Evolutionary conservation across 257 asterid species (phyloP).

Genomic region (Nicotiana attenuata): DNA sequence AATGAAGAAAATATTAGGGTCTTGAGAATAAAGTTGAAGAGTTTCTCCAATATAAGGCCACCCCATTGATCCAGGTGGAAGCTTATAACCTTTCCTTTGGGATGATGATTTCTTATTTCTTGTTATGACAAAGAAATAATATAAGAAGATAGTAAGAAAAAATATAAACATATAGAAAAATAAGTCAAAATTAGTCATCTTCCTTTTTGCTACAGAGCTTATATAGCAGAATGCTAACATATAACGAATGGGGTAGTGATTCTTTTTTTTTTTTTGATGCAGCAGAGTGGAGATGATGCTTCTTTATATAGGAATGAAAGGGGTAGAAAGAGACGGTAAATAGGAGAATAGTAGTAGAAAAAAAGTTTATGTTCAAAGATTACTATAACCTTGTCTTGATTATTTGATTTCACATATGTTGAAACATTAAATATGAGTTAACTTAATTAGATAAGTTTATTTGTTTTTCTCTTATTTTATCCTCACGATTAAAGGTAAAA

Average conservation of each 20-base stretch:
- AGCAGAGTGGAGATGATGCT: conserved; percentile 7
- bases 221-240: background rate
- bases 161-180: conserved; percentile 19
- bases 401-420: no score
- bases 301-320: conserved; percentile 5
- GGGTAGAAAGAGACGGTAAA: background rate
- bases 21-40: conserved; percentile 68
- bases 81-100: conserved; percentile 19
- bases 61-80: conserved; percentile 96
- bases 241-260: background rate
- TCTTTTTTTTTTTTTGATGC: background rate
- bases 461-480: background rate
- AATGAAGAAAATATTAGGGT: conserved; percentile 60
- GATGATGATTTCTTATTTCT: conserved; percentile 13
- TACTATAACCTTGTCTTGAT: no score
- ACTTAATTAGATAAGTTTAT: background rate
- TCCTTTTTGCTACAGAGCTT: conserved; percentile 12
- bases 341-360: no score
- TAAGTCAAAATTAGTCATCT: conserved; percentile 7
- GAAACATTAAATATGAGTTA: no score
- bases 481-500: background rate
- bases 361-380: no score
- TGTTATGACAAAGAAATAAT: conserved; percentile 6
- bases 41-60: conserved; percentile 87
- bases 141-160: conserved; percentile 17